Evolutionary conservation across 1,284 basidiomycete genomes (phyloP).

Genomic region (Puccinia horiana): DNA sequence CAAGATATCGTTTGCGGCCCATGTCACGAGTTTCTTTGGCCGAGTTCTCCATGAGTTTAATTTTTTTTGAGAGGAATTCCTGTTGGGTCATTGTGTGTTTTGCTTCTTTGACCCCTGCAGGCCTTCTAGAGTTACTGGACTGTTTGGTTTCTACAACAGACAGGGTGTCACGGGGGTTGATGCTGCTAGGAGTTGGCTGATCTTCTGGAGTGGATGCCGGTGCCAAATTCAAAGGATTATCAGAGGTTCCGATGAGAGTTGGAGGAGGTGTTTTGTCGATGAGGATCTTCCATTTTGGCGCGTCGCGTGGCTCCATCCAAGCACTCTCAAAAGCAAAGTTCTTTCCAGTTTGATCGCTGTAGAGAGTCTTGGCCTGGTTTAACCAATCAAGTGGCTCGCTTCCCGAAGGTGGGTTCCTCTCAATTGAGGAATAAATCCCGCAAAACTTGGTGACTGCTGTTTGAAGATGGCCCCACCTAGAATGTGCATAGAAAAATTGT

Average conservation of each 20-base stretch:
- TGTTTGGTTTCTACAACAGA: background rate
- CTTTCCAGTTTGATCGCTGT: background rate
- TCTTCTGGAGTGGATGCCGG: background rate
- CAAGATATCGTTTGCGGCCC: background rate
- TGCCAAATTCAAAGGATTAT: background rate
- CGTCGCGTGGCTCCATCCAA: background rate
- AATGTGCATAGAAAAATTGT: background rate
- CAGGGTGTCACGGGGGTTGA: background rate
- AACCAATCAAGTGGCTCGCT: background rate
- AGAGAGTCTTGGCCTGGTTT: background rate
- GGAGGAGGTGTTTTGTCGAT: background rate
- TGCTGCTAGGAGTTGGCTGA: background rate
- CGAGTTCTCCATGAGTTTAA: background rate
- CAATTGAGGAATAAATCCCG: background rate
- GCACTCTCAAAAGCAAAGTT: background rate
- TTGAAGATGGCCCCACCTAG: background rate
- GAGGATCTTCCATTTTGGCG: conserved; percentile 3
- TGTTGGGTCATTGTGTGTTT: background rate
- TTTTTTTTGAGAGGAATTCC: background rate
- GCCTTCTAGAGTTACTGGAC: background rate
- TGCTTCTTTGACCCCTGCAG: background rate
- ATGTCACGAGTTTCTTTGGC: background rate
- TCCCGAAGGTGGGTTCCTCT: background rate
- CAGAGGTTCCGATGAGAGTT: background rate
- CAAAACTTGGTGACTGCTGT: background rate